Conservation (phyloP, 768 basidiomycete genomes). For the Calocybe cyanea region DNA sequence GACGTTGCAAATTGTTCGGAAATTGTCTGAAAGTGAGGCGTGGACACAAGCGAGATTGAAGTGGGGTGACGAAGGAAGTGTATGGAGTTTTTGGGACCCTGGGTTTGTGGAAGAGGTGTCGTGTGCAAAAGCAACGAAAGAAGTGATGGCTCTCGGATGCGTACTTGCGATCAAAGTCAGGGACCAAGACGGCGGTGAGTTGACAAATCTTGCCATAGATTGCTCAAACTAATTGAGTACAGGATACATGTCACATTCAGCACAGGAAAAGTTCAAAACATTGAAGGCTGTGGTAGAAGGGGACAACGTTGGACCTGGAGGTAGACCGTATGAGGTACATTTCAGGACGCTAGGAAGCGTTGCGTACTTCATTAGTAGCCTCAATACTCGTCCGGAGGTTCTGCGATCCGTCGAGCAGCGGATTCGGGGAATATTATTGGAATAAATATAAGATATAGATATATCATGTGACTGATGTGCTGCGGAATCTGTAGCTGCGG, state of each 20-base stretch:
- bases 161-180: slow-evolving; percentile 77
- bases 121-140: slow-evolving; percentile 49
- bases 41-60: slow-evolving; percentile 58
- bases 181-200: slow-evolving; percentile 51
- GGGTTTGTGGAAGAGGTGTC: slow-evolving; percentile 67
- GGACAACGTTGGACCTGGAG: slow-evolving; percentile 33
- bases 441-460: not conserved
- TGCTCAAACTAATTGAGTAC: not conserved
- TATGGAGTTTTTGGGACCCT: slow-evolving; percentile 91
- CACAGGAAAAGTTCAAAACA: slow-evolving; percentile 53
- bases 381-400: slow-evolving; percentile 59
- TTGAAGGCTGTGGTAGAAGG: slow-evolving; percentile 32
- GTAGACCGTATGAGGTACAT: slow-evolving; percentile 67
- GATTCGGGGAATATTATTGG: slow-evolving; percentile 38
- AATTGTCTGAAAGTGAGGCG: slow-evolving; percentile 38
- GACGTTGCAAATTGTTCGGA: slow-evolving; percentile 65
- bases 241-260: slow-evolving; percentile 64
- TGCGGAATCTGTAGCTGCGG: not conserved
- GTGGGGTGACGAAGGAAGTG: slow-evolving; percentile 43
- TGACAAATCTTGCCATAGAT: not conserved
- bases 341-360: slow-evolving; percentile 87
- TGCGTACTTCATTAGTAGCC: slow-evolving; percentile 89
- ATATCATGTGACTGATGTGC: not conserved
- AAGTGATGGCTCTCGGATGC: slow-evolving; percentile 84
- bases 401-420: slow-evolving; percentile 61